Evolutionary conservation across 1,284 basidiomycete species (phyloP).

Genomic region (Rhodotorula sp.): DNA sequence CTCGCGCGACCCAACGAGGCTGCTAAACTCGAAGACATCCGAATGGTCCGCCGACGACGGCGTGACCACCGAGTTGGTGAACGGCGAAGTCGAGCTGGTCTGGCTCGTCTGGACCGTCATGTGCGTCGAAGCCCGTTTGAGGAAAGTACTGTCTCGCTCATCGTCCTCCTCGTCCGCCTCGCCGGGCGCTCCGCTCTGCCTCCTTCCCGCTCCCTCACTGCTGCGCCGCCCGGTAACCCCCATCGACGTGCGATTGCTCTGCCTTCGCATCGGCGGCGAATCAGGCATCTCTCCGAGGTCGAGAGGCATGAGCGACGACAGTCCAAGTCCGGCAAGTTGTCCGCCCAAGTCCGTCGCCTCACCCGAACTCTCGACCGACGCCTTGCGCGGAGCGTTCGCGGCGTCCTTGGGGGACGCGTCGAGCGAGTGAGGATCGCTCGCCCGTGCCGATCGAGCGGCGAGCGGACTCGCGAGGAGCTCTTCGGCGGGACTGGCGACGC

Average conservation of each 20-base stretch:
- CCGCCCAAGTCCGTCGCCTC: not conserved
- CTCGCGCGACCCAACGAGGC: constrained; percentile 30
- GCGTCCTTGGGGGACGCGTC: not conserved
- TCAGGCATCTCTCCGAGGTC: not conserved
- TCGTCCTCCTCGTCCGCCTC: not conserved
- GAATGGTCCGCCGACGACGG: constrained; percentile 23
- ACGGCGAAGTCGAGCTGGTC: constrained; percentile 1
- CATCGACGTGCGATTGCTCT: not conserved
- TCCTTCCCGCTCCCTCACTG: not conserved
- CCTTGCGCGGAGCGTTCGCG: not conserved
- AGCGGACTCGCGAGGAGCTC: constrained; percentile 1
- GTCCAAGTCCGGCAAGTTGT: constrained; percentile 6
- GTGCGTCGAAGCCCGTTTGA: constrained; percentile 7
- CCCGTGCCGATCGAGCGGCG: not conserved
- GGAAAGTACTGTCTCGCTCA: constrained; percentile 1
- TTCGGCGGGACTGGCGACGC: not conserved
- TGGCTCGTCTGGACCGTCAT: constrained; percentile 31
- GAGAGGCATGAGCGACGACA: not conserved
- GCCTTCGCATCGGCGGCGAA: not conserved
- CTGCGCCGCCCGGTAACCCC: not conserved
- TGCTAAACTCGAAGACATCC: constrained; percentile 38
- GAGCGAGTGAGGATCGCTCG: not conserved
- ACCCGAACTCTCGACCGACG: not conserved
- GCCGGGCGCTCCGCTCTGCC: not conserved
- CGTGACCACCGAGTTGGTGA: constrained; percentile 2